phyloP scores from a whole-genome alignment of 1,139 yeast species.

The Arxiozyma heterogenica region DNA sequence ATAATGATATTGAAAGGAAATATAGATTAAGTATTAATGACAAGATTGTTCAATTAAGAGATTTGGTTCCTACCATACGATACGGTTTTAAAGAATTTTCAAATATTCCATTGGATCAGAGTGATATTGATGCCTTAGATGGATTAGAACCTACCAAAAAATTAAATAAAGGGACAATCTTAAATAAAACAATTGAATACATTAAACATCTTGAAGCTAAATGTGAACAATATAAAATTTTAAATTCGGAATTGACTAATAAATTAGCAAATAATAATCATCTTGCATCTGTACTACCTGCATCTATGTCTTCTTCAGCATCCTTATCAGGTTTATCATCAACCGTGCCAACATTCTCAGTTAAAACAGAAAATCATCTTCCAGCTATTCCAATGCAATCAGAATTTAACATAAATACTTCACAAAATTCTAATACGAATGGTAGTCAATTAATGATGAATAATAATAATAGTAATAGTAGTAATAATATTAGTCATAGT shows the following conservation, averaged over 20 bases:
- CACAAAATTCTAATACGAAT: not conserved
- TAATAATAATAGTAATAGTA: not conserved
- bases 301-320: not conserved
- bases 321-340: not conserved
- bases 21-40: constrained; percentile 66
- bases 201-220: constrained; percentile 72
- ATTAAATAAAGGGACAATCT: constrained; percentile 79
- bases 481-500: too few relatives aligned
- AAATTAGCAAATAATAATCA: not conserved
- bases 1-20: constrained; percentile 68
- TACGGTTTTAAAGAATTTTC: constrained; percentile 32
- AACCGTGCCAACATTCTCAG: not conserved
- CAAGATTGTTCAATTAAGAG: constrained; percentile 55
- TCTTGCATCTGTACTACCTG: not conserved
- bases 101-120: constrained; percentile 30
- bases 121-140: constrained; percentile 44
- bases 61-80: constrained; percentile 57
- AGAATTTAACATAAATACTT: not conserved
- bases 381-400: not conserved
- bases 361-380: not conserved
- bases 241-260: constrained; percentile 5
- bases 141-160: constrained; percentile 84
- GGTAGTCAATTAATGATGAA: not conserved
- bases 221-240: constrained; percentile 33
- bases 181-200: constrained; percentile 84